These are phyloP conservation scores for Mesembryanthemum crystallinum DNA, from an alignment of 148 eudicot genomes.

Conservation along the genomic window DNA sequence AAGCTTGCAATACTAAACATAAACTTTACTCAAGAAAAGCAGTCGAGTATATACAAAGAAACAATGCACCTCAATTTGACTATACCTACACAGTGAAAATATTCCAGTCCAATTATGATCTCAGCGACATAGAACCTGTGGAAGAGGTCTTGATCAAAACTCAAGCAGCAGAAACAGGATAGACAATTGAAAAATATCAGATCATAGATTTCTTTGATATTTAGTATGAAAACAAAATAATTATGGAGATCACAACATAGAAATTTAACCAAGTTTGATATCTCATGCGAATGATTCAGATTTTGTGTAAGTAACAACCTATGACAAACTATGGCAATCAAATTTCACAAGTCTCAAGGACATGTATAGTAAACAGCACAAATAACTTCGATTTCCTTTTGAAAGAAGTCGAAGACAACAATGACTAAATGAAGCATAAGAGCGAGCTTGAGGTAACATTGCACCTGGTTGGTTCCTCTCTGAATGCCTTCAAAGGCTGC, in stretches of 20 bases:
- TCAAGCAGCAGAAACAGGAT: slow-evolving; percentile 1
- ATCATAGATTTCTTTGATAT: not conserved
- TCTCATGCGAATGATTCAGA: no score
- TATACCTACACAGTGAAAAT: slow-evolving; percentile 97
- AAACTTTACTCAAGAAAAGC: slow-evolving; percentile 6
- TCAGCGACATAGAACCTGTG: slow-evolving; percentile 96
- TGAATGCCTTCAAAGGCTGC: slow-evolving; percentile 88
- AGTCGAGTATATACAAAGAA: not conserved
- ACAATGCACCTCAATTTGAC: slow-evolving; percentile 1
- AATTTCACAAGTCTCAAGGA: not conserved
- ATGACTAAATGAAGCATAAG: not conserved
- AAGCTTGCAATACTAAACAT: not conserved
- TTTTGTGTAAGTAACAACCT: no score
- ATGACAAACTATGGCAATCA: not conserved
- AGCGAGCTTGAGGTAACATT: not conserved
- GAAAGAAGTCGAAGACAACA: not conserved
- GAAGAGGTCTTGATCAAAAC: slow-evolving; percentile 22
- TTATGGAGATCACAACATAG: not conserved
- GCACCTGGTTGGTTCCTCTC: slow-evolving; percentile 95
- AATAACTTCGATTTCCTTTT: not conserved
- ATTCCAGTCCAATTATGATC: slow-evolving; percentile 85
- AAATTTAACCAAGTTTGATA: no score
- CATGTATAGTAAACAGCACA: no score
- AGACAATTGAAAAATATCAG: not conserved
- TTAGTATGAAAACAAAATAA: not conserved